phyloP scores from a whole-genome alignment of 2,329 filamentous ascomycete species.

The Epichloe scottii region DNA sequence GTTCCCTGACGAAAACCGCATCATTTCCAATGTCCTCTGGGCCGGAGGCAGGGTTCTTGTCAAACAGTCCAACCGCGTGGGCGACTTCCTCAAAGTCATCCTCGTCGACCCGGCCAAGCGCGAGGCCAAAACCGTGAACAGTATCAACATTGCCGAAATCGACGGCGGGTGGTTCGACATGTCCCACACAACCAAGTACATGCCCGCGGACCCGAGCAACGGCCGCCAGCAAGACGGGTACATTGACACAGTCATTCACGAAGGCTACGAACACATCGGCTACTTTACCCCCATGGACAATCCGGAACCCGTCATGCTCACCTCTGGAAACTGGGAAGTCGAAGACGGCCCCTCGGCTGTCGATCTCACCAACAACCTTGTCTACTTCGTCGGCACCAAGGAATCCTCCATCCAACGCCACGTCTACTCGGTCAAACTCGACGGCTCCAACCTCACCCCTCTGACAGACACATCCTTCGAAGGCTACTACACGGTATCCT shows the following conservation, averaged over 20 bases:
- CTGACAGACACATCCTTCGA: constrained; percentile 62
- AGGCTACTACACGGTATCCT: constrained; percentile 71
- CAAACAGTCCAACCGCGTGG: constrained; percentile 88
- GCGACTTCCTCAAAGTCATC: constrained; percentile 77
- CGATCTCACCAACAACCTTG: constrained; percentile 71
- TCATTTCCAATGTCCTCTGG: constrained; percentile 93
- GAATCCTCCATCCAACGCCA: constrained; percentile 83
- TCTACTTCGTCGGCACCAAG: constrained; percentile 84
- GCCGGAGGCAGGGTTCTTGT: constrained; percentile 74
- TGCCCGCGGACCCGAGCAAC: constrained; percentile 69
- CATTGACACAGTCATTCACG: constrained; percentile 76
- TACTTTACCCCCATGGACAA: constrained; percentile 88
- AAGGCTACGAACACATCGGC: constrained; percentile 80
- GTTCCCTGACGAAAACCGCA: constrained; percentile 67
- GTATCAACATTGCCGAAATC: constrained; percentile 66
- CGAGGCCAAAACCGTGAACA: constrained; percentile 66
- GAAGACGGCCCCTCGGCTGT: constrained; percentile 72
- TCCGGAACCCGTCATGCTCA: constrained; percentile 70
- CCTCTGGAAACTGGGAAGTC: constrained; percentile 85
- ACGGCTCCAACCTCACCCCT: constrained; percentile 59
- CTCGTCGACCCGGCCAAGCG: constrained; percentile 67
- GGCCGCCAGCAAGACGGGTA: constrained; percentile 78
- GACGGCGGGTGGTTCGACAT: constrained; percentile 98
- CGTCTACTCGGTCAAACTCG: constrained; percentile 77
- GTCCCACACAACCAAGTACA: constrained; percentile 70